Base-by-base conservation (phyloP, 257 asterid genomes). In the Capsicum rhomboideum region DNA sequence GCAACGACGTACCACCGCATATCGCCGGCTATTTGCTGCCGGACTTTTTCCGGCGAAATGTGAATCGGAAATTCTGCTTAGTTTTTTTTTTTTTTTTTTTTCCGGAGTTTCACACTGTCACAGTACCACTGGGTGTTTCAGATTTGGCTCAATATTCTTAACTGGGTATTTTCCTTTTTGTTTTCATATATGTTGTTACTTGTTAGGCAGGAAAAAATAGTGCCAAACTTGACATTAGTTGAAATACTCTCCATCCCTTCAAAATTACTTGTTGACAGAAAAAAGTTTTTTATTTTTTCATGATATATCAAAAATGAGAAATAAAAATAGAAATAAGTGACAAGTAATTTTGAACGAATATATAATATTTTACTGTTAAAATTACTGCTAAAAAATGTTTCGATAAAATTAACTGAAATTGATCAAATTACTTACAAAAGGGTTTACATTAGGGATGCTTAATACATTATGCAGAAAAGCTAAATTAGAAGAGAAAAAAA, bases 1-100 rank as follows among this genome's bases (percentile, higher is more conserved):
- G 99, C 99, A 86, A 97, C 97, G 89, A 91, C 90, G 91, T 94
- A 94, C 99, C 98, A 97, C 94, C 91, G 90, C 98, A 96, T 94
- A 91, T 83, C 86, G 69, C 49, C 80, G 71, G 72, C 50, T 21
- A 18, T 56, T 77, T 52, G 69, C 34, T 23, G 16, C 50, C 56
- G 31, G 54, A 52, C 74, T 58, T n/a, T 46, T 77, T 2, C 66
- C 67, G 42, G 78, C 21, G 84, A 16, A 6, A 80, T 67, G 82
- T 79, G 55, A 83, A 83, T 69, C 72, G 68, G 84, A 42, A 81
- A 71, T 9, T 31, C 56, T 8, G 61, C 80, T 26, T 26, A 10
- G 55, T 8, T 17, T 13, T 14, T 26, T 46, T 74, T 18, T 58
- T 21, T 23, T n/a, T 72, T 72, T 28, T 16, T 71, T 71, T 71